Percentiles rank a stretch among this genome's conserved stretches.
phyloP scores from a whole-genome alignment of 2,329 filamentous ascomycete genomes.

The Botrytis byssoidea region DNA sequence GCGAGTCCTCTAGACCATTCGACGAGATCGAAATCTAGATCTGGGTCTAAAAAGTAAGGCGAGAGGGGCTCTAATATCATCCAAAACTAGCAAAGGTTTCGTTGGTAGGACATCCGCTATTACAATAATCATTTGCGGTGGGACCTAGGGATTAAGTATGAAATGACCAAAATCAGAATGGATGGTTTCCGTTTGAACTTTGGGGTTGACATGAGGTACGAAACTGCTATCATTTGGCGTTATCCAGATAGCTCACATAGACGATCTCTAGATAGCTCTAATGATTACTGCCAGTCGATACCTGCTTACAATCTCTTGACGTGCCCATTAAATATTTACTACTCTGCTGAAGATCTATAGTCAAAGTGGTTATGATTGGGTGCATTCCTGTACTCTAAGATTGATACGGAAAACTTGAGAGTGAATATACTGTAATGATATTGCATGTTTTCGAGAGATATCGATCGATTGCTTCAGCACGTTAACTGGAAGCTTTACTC shows the following conservation, averaged over 20 bases:
- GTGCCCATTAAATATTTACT: neutral
- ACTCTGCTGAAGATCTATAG: neutral
- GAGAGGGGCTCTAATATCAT: neutral
- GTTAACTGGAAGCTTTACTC: neutral
- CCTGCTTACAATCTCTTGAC: neutral
- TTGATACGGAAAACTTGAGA: neutral
- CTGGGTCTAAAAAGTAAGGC: neutral
- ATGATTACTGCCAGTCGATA: too few relatives aligned
- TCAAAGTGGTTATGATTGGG: neutral
- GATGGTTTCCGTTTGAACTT: neutral
- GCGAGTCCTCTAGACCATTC: neutral
- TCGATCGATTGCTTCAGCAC: neutral
- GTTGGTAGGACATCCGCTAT: neutral
- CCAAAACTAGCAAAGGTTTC: neutral
- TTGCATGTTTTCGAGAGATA: neutral
- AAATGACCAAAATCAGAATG: neutral
- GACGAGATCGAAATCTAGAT: neutral
- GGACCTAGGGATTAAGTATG: neutral
- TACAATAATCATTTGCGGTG: neutral
- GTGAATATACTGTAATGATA: neutral
- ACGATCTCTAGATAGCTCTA: neutral
- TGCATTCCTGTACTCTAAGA: neutral
- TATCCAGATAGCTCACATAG: neutral
- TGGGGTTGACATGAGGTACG: neutral
- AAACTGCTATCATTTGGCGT: neutral